Base-by-base conservation (phyloP, 2,329 filamentous ascomycete species). In the Diaporthe longicolla region DNA sequence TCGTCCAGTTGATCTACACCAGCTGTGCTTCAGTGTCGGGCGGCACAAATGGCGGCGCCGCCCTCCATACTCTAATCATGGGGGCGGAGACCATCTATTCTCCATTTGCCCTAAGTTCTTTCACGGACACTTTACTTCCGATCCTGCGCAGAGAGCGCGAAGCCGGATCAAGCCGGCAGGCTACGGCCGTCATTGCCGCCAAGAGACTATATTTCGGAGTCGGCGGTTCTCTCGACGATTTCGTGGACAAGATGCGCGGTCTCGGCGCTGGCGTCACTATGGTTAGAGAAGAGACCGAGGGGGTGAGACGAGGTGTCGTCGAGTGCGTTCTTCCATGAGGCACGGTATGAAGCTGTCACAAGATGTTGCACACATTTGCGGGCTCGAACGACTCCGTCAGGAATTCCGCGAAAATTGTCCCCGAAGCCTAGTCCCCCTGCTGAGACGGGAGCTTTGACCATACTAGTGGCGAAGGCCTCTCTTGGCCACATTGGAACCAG, bases 131-230 rank as follows among this genome's bases (percentile, higher is more conserved):
- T 6, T 84, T 95, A 17, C 87, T 93, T 55, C 84, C 84, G 5
- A 83, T 94, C 21, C 83, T 95, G 58, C 80, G 85, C 26, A 82
- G 83, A 66, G 86, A 91, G 66, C 79, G 82, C 65, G 77, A 80
- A 59, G 79, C 81, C 71, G 78, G 78, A 1, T 77, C 80, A 3
- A 79, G 80, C 4, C 85, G 86, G 68, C 83, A 85, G 69, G 89
- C 91, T 0, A 89, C 88, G 65, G 91, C 92, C 1, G 84, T 95
- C 26, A 88, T 96, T 7, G 94, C 89, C 3, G 94, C 94, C 1
- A 97, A 97, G 84, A 89, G 90, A 77, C 87, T 95, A 15, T 97
- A 97, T 82, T 97, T 97, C 82, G 94, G 94, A 3, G 94, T 97
- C 7, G 94, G 94, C 0, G 94, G 94, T 0, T 95, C 93, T 26